These are phyloP conservation scores for Pleurotus salmoneostramineus DNA, from an alignment of 768 basidiomycete genomes.

Conservation along the genomic window DNA sequence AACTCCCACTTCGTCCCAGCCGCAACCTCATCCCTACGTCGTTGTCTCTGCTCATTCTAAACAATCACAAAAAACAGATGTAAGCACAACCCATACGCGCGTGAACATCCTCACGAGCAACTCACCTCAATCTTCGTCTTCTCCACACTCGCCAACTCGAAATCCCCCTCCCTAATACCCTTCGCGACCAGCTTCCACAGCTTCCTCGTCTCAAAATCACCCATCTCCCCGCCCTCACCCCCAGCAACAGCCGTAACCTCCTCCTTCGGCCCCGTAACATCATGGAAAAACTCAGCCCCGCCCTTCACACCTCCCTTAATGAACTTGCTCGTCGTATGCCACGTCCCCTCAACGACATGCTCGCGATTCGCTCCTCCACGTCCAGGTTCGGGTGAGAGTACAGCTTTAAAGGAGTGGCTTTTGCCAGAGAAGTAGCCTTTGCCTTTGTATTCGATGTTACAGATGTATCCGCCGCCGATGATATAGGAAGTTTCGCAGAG, in stretches of 20 bases:
- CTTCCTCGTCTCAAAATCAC: slow-evolving; percentile 83
- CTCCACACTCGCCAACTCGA: slow-evolving; percentile 84
- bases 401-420: slow-evolving; percentile 89
- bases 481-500: slow-evolving; percentile 82
- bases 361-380: slow-evolving; percentile 26
- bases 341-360: slow-evolving; percentile 72
- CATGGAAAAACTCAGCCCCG: slow-evolving; percentile 61
- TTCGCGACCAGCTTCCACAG: slow-evolving; percentile 86
- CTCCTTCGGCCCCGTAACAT: slow-evolving; percentile 70
- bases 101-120: slow-evolving; percentile 5
- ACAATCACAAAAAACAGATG: neutral
- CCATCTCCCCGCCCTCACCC: slow-evolving; percentile 37
- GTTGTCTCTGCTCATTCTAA: slow-evolving; percentile 90
- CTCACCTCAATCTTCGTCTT: slow-evolving; percentile 89
- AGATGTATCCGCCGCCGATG: slow-evolving; percentile 35
- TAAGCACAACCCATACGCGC: neutral
- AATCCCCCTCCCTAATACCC: slow-evolving; percentile 89
- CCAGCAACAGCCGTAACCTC: slow-evolving; percentile 60
- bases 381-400: slow-evolving; percentile 37
- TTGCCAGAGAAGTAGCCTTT: slow-evolving; percentile 95
- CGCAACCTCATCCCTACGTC: slow-evolving; percentile 75
- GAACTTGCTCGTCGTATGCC: slow-evolving; percentile 68
- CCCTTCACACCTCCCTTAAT: slow-evolving; percentile 26
- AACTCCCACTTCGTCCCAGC: slow-evolving; percentile 71
- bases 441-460: slow-evolving; percentile 88